phyloP scores from a whole-genome alignment of 495 filamentous ascomycete genomes.

The Neurospora sp. region DNA sequence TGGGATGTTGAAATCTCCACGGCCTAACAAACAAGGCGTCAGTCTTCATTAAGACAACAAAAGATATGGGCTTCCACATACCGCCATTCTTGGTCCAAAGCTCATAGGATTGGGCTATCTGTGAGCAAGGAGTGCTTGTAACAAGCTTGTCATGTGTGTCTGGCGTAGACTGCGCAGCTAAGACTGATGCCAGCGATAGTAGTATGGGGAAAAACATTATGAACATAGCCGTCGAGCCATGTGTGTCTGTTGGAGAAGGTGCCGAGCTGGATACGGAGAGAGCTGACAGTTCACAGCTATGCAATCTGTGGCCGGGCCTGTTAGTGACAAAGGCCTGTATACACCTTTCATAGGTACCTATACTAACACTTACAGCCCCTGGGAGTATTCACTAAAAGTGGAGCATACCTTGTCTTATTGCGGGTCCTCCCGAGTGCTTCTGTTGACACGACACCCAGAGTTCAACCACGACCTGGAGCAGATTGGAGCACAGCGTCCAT shows the following conservation, averaged over 20 bases:
- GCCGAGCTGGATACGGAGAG: neutral
- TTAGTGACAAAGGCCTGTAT: rapidly evolving
- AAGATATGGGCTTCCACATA: neutral
- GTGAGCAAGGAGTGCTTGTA: neutral
- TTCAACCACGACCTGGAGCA: no score
- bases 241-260: neutral
- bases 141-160: neutral
- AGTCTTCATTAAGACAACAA: neutral
- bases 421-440: neutral
- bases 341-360: rapidly evolving
- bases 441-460: neutral
- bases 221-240: neutral
- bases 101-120: neutral
- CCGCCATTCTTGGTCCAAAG: neutral
- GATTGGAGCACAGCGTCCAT: no score
- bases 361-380: neutral
- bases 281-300: neutral
- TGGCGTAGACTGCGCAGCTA: neutral
- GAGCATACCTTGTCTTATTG: neutral
- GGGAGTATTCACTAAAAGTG: neutral
- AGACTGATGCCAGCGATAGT: neutral
- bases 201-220: neutral
- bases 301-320: neutral
- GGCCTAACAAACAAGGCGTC: neutral
- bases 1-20: neutral